phyloP scores from a whole-genome alignment of 768 basidiomycete genomes.

The Scleroderma bovista region DNA sequence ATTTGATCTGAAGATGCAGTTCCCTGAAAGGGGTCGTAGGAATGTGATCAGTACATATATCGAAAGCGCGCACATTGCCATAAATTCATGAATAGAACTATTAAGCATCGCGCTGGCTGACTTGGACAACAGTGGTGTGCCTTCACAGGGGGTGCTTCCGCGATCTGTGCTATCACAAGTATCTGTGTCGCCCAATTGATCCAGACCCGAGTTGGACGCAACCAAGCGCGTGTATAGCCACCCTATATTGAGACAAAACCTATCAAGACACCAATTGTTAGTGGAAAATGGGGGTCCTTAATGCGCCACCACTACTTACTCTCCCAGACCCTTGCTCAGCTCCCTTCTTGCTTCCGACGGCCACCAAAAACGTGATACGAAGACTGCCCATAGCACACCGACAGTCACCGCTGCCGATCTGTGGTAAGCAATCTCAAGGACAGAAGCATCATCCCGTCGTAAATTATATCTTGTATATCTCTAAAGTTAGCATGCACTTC shows the following conservation, averaged over 20 bases:
- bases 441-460: slow-evolving; percentile 56
- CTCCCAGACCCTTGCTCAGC: slow-evolving; percentile 76
- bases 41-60: not conserved
- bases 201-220: slow-evolving; percentile 74
- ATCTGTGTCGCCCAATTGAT: slow-evolving; percentile 27
- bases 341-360: slow-evolving; percentile 90
- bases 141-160: slow-evolving; percentile 20
- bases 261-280: slow-evolving; percentile 29
- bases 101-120: slow-evolving; percentile 41
- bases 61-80: slow-evolving; percentile 69
- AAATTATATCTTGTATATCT: slow-evolving; percentile 64
- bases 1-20: slow-evolving; percentile 85
- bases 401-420: slow-evolving; percentile 76
- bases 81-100: slow-evolving; percentile 76
- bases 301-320: slow-evolving; percentile 45
- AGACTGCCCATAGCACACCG: slow-evolving; percentile 85
- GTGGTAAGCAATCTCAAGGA: slow-evolving; percentile 65
- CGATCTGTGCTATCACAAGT: slow-evolving; percentile 3
- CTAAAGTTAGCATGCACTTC: not conserved
- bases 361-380: slow-evolving; percentile 93
- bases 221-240: slow-evolving; percentile 94
- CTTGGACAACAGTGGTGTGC: slow-evolving; percentile 27
- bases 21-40: slow-evolving; percentile 54
- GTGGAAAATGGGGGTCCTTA: not conserved
- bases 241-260: slow-evolving; percentile 89